Base-by-base conservation (phyloP, 2,329 filamentous ascomycete genomes). In the Fusarium sp. region DNA sequence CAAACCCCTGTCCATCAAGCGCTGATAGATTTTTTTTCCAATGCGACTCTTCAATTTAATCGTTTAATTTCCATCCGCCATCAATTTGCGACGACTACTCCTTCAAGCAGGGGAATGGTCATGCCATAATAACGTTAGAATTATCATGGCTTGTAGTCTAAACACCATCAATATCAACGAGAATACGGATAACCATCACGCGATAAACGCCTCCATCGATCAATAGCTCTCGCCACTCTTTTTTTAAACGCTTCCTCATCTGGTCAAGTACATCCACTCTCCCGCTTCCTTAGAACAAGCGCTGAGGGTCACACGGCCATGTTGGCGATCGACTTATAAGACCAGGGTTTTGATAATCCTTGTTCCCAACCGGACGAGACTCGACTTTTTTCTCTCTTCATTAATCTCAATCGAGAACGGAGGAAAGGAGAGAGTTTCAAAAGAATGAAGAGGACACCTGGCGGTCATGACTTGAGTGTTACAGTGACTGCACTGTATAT, bases 221-320 rank as follows among this genome's bases (percentile, higher is more conserved):
- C 23, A 51, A 37, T 51, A 40, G 30, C 32, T 37, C 59, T 70
- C 63, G 68, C 68, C 68, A 67, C 59, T 60, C 42, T 59, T 48
- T 57, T 49, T 63, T 57, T 59, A 49, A 68, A 48, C 49, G 42
- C 58, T 71, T 63, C 72, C 72, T 65, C 58, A 64, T 74, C 55
- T 59, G 65, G 72, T 51, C 62, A 73, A 69, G 72, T 43, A 51
- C 34, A 37, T 37, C 68, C 69, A 61, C 66, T 69, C 65, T 68
- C 59, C 64, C 66, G 59, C 65, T 64, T 68, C 60, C 40, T 45
- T 63, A 56, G 60, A 73, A 73, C 71, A 66, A 59, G 49, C 25
- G 54, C 64, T 69, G 66, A 70, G 63, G 68, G 69, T 73, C 72
- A 74, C 68, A 73, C 45, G 62, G 62, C 57, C 59, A 61, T 46